A percentile compares a stretch with the other conserved stretches of the same genome.
Conservation (phyloP, 2,329 filamentous ascomycete species). For the Scytalidium lignicola region DNA sequence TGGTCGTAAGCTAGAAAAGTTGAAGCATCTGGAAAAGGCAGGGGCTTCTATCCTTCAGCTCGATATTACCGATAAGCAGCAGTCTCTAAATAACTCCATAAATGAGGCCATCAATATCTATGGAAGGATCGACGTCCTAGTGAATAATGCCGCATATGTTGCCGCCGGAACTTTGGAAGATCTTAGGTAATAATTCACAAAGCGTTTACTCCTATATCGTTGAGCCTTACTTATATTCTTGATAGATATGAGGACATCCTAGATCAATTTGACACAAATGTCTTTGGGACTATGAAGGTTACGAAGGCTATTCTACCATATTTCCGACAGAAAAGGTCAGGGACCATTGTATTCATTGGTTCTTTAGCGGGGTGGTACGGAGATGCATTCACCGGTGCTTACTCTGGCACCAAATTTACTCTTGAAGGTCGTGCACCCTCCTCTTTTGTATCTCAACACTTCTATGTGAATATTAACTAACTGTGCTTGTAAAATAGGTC, state of each 20-base stretch:
- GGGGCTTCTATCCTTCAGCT: conserved; percentile 40
- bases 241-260: conserved; percentile 5
- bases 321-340: conserved; percentile 35
- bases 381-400: conserved; percentile 4
- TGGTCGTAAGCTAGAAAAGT: conserved; percentile 6
- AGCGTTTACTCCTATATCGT: not conserved
- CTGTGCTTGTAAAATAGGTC: not conserved
- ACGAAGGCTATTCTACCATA: conserved; percentile 41
- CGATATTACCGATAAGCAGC: conserved; percentile 39
- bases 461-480: not conserved
- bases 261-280: conserved; percentile 43
- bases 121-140: conserved; percentile 29
- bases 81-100: conserved; percentile 31
- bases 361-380: conserved; percentile 7
- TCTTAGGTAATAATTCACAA: conserved; percentile 11
- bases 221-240: not conserved
- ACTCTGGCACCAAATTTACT: conserved; percentile 11
- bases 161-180: conserved; percentile 22
- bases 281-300: conserved; percentile 46
- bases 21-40: conserved; percentile 33
- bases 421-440: conserved; percentile 5
- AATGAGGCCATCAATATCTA: conserved; percentile 24
- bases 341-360: conserved; percentile 24
- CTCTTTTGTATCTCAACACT: not conserved
- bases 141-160: conserved; percentile 31